Evolutionary conservation across 2,329 filamentous ascomycete genomes (phyloP).

Genomic region (Malbranchea zuffiana): DNA sequence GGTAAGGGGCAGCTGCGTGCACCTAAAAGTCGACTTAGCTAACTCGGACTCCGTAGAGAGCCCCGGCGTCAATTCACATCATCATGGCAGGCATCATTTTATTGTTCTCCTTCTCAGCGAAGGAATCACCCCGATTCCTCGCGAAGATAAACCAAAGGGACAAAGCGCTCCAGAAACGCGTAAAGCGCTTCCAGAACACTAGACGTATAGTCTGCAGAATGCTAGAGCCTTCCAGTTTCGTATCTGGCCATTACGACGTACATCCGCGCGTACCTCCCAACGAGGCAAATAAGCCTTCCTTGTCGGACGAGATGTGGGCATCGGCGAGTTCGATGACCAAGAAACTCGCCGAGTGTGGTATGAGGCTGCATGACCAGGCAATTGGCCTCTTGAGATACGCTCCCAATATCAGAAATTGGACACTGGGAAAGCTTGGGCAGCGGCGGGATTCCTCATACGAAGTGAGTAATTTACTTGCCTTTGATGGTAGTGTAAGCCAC

Average conservation of each 20-base stretch:
- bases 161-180: slow-evolving; percentile 25
- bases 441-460: slow-evolving; percentile 35
- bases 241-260: slow-evolving; percentile 21
- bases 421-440: slow-evolving; percentile 28
- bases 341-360: slow-evolving; percentile 24
- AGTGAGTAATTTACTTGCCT: slow-evolving; percentile 37
- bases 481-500: slow-evolving; percentile 19
- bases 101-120: slow-evolving; percentile 55
- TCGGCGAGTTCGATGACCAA: slow-evolving; percentile 24
- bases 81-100: slow-evolving; percentile 67
- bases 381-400: slow-evolving; percentile 37
- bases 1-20: slow-evolving; percentile 33
- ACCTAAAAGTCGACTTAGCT: neutral
- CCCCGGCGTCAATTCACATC: slow-evolving; percentile 64
- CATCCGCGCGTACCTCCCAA: slow-evolving; percentile 13
- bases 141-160: slow-evolving; percentile 54
- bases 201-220: too few relatives aligned
- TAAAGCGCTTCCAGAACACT: too few relatives aligned
- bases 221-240: too few relatives aligned
- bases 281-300: slow-evolving; percentile 4
- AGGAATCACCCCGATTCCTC: slow-evolving; percentile 60
- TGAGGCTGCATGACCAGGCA: slow-evolving; percentile 29
- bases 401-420: slow-evolving; percentile 33
- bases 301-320: slow-evolving; percentile 27
- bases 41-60: slow-evolving; percentile 21